Evolutionary conservation across 108 stramenopile genomes (phyloP), one percentile per base, ranked within the genome.

Genomic region (Epithemia pelagica): DNA sequence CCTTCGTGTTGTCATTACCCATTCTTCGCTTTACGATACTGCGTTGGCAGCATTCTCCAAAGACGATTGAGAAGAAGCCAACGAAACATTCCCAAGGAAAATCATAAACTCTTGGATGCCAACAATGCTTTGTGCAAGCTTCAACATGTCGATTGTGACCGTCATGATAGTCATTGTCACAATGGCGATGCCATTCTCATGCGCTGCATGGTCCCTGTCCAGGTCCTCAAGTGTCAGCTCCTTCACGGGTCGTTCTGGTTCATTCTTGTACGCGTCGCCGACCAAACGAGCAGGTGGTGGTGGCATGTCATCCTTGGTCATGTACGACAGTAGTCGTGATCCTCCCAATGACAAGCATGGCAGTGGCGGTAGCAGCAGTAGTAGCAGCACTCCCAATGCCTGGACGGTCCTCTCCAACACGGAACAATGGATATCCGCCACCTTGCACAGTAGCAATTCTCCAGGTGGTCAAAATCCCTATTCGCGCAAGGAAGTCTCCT

Each of bases 391-490:
- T 61, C 61, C 61, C 61, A 85, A 85, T 69, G 78, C 82, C 2
- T 92, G 85, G 86, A 62, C 68, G 20, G 85, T 87, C 21, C 65
- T 92, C 18, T 75, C 87, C 54, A 79, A 74, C 70, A 92, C 90
- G 51, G 87, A 92, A 66, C 59, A 70, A 46, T 92, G 90, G 90
- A 89, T 92, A n/a, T 54, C 70, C 22, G 68, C 73, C 5, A 91
- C 83, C 0, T 74, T 91, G 58, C 62, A 74, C 22, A 63, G 64
- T 28, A 64, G 77, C 55, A 77, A 83, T 28, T 56, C 69, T 5
- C 71, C 69, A 15, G 61, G 58, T 23, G 66, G 67, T 0, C 56
- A 81, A 26, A 86, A 83, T 78, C 90, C 87, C 1, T 78, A 86
- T 54, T 74, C 73, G 10, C 77, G 87, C 21, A 92, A 92, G 70